These are phyloP conservation scores for Lentinula detonsa DNA, from an alignment of 768 basidiomycete genomes.

Conservation along the genomic window DNA sequence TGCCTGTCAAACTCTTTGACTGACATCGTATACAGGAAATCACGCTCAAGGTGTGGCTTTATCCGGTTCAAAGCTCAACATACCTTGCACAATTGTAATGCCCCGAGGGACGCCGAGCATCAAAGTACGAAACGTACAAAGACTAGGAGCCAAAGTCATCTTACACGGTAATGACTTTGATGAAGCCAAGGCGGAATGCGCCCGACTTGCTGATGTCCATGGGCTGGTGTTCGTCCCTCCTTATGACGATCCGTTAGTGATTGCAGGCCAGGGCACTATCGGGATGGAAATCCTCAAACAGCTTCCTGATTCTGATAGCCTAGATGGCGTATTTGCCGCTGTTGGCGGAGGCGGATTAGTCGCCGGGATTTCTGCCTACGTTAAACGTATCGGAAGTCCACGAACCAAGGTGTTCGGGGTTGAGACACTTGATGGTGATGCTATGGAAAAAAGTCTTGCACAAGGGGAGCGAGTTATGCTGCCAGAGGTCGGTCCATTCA, in stretches of 20 bases:
- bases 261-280: slow-evolving; percentile 94
- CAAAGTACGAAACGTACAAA: slow-evolving; percentile 93
- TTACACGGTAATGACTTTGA: slow-evolving; percentile 92
- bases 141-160: slow-evolving; percentile 92
- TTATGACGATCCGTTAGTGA: slow-evolving; percentile 94
- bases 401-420: slow-evolving; percentile 77
- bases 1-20: background rate
- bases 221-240: slow-evolving; percentile 91
- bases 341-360: slow-evolving; percentile 93
- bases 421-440: slow-evolving; percentile 95
- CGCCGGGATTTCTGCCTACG: slow-evolving; percentile 86
- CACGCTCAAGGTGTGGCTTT: slow-evolving; percentile 98
- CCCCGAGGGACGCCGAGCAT: slow-evolving; percentile 91
- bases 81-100: slow-evolving; percentile 99
- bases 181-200: slow-evolving; percentile 92
- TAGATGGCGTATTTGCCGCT: slow-evolving; percentile 86
- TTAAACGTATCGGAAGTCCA: slow-evolving; percentile 88
- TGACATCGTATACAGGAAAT: slow-evolving; percentile 57
- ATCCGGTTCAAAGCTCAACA: slow-evolving; percentile 79
- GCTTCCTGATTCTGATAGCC: slow-evolving; percentile 59
- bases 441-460: slow-evolving; percentile 80
- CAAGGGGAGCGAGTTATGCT: slow-evolving; percentile 80
- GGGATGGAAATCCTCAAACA: slow-evolving; percentile 96
- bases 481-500: slow-evolving; percentile 91
- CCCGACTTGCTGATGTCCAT: slow-evolving; percentile 69